A percentile compares a stretch with the other conserved stretches of the same genome.
Conservation (phyloP, 331 rosid genomes). For the Prunus yedoensis region DNA sequence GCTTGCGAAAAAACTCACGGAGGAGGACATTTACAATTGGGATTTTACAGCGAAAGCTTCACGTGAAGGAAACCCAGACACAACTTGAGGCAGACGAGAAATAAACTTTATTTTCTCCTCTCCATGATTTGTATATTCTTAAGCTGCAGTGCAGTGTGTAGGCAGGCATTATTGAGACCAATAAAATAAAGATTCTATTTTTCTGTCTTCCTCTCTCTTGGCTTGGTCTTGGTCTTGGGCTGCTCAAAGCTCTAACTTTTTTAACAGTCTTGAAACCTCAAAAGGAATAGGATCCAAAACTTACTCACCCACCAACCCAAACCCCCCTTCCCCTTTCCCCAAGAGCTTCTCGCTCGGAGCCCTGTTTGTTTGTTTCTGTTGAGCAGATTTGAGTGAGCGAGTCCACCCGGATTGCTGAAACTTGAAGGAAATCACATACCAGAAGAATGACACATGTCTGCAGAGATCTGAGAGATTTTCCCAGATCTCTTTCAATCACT, state of each 20-base stretch:
- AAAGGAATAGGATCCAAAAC: constrained; percentile 7
- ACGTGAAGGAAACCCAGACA: constrained; percentile 56
- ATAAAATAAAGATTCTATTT: constrained; percentile 10
- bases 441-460: neutral
- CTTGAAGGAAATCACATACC: neutral
- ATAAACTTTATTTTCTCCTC: constrained; percentile 25
- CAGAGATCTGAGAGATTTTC: neutral
- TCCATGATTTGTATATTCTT: constrained; percentile 51
- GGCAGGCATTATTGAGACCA: constrained; percentile 37
- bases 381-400: constrained; percentile 1
- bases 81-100: constrained; percentile 21
- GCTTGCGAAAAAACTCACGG: no score
- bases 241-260: constrained; percentile 22
- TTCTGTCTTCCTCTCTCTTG: neutral
- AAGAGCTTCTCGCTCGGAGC: no score
- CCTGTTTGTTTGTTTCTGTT: neutral
- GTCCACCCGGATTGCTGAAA: constrained; percentile 12
- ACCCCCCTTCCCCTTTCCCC: no score
- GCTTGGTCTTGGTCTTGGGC: constrained; percentile 32
- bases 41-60: constrained; percentile 54
- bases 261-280: neutral
- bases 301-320: neutral
- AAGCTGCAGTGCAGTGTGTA: constrained; percentile 24
- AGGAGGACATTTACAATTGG: neutral
- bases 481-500: no score